Evolutionary conservation across 2,329 filamentous ascomycete genomes (phyloP).

Genomic region (Fusarium cyanostomum): DNA sequence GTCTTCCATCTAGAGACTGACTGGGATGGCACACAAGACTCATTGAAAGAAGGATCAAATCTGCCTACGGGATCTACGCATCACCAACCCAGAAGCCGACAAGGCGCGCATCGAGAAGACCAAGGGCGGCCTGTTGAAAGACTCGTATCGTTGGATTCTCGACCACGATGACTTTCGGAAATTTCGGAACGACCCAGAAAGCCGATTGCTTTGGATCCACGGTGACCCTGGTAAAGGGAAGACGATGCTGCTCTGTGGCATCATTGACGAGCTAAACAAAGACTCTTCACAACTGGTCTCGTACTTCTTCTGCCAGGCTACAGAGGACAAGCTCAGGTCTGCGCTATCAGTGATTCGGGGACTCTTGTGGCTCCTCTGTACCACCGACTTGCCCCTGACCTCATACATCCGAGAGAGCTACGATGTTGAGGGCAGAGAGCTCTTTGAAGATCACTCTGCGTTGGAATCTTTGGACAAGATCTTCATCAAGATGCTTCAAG

Average conservation of each 20-base stretch:
- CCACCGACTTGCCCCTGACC: background rate
- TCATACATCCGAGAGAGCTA: background rate
- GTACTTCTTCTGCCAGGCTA: conserved; percentile 9
- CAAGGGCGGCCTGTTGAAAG: background rate
- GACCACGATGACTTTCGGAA: background rate
- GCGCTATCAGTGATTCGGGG: background rate
- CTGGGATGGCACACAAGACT: no score
- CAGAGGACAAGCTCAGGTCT: background rate
- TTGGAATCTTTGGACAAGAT: background rate
- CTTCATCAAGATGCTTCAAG: background rate
- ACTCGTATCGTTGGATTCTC: background rate
- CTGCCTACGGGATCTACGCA: no score
- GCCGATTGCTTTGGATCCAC: background rate
- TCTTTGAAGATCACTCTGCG: background rate
- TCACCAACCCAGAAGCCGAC: background rate
- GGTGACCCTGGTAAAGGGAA: conserved; percentile 3
- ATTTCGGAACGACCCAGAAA: background rate
- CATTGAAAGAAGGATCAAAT: no score
- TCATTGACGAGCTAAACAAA: background rate
- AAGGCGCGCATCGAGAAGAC: background rate
- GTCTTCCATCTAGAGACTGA: no score
- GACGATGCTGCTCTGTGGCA: conserved; percentile 3
- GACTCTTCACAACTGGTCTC: background rate
- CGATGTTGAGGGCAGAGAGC: background rate
- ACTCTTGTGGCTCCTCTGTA: background rate